Conservation (phyloP, 73 alveolate species). For the Loxodes magnus region DNA sequence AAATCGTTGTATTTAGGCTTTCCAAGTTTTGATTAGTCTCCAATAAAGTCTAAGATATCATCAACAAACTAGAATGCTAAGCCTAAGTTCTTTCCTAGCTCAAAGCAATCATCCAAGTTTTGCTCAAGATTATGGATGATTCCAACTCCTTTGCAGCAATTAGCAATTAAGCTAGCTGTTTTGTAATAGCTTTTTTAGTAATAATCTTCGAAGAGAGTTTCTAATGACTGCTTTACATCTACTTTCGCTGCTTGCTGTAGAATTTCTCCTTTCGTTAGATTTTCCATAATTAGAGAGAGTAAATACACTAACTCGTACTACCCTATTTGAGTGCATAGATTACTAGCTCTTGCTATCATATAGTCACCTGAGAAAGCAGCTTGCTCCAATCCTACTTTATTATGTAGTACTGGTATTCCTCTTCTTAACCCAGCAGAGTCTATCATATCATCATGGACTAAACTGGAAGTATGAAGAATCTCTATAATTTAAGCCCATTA, state of each 20-base stretch:
- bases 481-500: conserved; percentile 7
- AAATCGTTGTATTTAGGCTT: conserved; percentile 1
- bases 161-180: conserved; percentile 4
- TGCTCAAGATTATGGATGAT: background rate
- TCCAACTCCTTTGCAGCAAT: conserved; percentile 14
- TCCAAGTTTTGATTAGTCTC: conserved; percentile 7
- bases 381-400: background rate
- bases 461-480: conserved; percentile 8
- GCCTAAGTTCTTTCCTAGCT: conserved; percentile 10
- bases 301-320: background rate
- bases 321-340: background rate
- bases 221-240: background rate
- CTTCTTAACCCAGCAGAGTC: conserved; percentile 6
- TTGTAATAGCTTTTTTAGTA: conserved; percentile 10
- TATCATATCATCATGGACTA: conserved; percentile 9
- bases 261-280: conserved; percentile 9
- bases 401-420: conserved; percentile 9
- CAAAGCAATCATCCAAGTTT: conserved; percentile 3
- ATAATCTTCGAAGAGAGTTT: background rate
- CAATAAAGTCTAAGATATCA: conserved; percentile 10
- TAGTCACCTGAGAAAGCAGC: conserved; percentile 10
- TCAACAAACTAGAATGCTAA: conserved; percentile 10
- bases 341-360: conserved; percentile 3
- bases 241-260: background rate
- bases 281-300: conserved; percentile 5